Conservation (phyloP, 495 filamentous ascomycete species). For the Trichoderma asperelloides region DNA sequence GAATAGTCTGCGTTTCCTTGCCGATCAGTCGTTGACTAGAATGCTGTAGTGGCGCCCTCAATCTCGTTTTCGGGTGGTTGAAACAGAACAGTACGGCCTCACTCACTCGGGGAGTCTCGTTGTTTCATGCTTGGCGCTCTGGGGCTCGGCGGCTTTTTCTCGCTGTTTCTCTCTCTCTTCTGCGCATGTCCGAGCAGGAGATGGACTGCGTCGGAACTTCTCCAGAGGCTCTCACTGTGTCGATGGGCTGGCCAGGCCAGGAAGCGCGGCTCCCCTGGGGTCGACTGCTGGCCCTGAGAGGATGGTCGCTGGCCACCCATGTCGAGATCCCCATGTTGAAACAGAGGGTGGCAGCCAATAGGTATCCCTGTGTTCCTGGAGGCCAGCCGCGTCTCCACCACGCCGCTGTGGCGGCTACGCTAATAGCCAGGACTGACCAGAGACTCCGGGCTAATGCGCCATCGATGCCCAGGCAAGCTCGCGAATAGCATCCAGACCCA, state of each 20-base stretch:
- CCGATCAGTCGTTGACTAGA: not conserved
- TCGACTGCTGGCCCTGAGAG: not conserved
- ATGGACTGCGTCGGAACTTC: not conserved
- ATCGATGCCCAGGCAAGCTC: not conserved
- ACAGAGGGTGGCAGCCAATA: not conserved
- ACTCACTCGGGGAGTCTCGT: conserved; percentile 1
- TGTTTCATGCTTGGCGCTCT: conserved; percentile 7
- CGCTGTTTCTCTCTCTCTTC: not conserved
- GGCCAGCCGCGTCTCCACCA: not conserved
- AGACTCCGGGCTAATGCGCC: not conserved
- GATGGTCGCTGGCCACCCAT: not conserved
- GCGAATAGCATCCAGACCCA: not conserved
- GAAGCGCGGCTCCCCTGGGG: not conserved
- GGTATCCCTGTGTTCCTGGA: not conserved
- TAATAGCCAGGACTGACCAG: not conserved
- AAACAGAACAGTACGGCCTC: not conserved
- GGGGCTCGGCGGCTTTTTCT: not conserved
- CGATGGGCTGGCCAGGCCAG: not conserved
- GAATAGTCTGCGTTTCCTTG: too few relatives aligned
- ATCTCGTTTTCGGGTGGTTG: not conserved
- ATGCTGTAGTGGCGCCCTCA: not conserved
- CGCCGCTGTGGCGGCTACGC: not conserved
- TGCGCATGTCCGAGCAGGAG: not conserved
- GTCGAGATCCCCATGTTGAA: not conserved
- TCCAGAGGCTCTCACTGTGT: not conserved